A percentile compares a stretch with the other conserved stretches of the same genome.
These are phyloP conservation scores for Suillus occidentalis DNA, from an alignment of 768 basidiomycete genomes.

Conservation along the genomic window DNA sequence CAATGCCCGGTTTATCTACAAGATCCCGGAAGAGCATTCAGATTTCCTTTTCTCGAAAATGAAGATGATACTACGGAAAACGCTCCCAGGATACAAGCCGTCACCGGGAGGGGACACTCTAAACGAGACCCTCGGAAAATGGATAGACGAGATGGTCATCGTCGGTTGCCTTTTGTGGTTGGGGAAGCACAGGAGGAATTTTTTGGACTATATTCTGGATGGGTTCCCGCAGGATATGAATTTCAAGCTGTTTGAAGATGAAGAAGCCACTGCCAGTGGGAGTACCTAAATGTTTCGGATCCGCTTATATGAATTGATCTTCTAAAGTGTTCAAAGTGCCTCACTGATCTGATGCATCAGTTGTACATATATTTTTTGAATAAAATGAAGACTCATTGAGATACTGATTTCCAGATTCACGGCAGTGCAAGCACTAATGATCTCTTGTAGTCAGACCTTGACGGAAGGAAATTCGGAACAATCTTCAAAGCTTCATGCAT, in stretches of 20 bases:
- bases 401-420: no score
- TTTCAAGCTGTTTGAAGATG: conserved; percentile 4
- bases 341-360: neutral
- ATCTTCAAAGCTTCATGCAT: no score
- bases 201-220: neutral
- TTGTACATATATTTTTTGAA: neutral
- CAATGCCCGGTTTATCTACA: conserved; percentile 3
- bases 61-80: conserved; percentile 1
- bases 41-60: conserved; percentile 1
- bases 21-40: conserved; percentile 7
- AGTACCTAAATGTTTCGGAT: neutral
- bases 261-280: neutral
- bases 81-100: neutral
- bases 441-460: no score
- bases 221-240: neutral
- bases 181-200: conserved; percentile 8
- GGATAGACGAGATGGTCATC: conserved; percentile 9
- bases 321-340: neutral
- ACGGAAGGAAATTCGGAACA: no score
- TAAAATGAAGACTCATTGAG: neutral
- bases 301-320: neutral
- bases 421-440: no score
- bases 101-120: conserved; percentile 1
- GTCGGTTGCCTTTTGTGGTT: conserved; percentile 9
- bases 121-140: neutral